A percentile compares a stretch with the other conserved stretches of the same genome.
These are phyloP conservation scores for Solanum neorickii DNA, from an alignment of 257 asterid species.

Conservation along the genomic window DNA sequence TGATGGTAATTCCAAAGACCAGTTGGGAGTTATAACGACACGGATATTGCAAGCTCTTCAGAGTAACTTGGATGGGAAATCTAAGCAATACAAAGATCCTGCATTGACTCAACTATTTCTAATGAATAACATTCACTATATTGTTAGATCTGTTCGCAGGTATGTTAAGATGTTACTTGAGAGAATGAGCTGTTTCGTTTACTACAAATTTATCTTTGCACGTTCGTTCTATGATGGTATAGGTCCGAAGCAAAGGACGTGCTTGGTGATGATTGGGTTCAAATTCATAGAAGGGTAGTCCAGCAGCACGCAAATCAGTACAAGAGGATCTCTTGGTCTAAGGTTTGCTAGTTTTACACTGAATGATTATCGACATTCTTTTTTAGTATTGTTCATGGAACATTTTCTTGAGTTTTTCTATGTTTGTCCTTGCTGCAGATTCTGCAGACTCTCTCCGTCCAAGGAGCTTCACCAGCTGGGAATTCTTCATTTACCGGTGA, in stretches of 20 bases:
- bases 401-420: not conserved
- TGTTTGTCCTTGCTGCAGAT: conserved; percentile 34
- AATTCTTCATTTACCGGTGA: conserved; percentile 34
- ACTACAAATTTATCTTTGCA: not conserved
- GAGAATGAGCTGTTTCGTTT: not conserved
- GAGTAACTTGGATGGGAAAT: conserved; percentile 78
- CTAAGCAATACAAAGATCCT: conserved; percentile 91
- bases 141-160: conserved; percentile 94
- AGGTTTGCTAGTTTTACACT: conserved; percentile 32
- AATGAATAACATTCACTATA: conserved; percentile 90
- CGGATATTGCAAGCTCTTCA: conserved; percentile 87
- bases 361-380: not conserved
- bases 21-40: conserved; percentile 63
- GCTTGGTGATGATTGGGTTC: conserved; percentile 98
- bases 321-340: conserved; percentile 93
- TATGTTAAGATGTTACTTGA: conserved; percentile 3
- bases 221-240: conserved; percentile 1
- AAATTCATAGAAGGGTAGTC: conserved; percentile 87
- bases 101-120: conserved; percentile 85
- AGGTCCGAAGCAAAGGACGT: conserved; percentile 98
- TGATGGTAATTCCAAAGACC: conserved; percentile 41
- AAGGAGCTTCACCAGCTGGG: conserved; percentile 42
- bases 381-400: not conserved
- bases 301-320: conserved; percentile 98
- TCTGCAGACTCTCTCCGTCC: conserved; percentile 75